Base-by-base conservation (phyloP, 345 rosid genomes). In the Psidium friedrichsthalianum region DNA sequence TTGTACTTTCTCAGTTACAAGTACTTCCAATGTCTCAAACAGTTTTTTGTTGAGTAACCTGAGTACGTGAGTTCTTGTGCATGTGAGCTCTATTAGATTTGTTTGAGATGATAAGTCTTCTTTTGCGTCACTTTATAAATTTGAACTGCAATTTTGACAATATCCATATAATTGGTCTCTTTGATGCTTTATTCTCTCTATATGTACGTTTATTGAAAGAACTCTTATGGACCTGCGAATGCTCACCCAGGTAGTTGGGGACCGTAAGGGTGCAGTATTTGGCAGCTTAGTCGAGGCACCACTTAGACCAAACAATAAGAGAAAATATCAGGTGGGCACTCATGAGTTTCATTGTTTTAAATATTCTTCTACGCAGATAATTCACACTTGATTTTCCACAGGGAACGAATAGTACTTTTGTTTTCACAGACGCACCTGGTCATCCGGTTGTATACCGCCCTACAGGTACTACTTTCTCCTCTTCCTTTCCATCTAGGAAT, bases 231-330 rank as follows among this genome's bases (percentile, higher is more conserved):
- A 36, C 47, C 80, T 69, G 80, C 25, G 20, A 36, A 69, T 87
- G 32, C 85, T 89, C 74, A 89, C 49, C 44, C 88, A 97, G 98
- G 96, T 96, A 83, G 93, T 96, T 90, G 98, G 98, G 86, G 99
- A 97, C 86, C 90, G 87, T 57, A 96, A 94, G 90, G 99, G 98
- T 84, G 96, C 95, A 3, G 98, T 96, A 56, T 95, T 97, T 90
- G 98, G 99, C 88, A 98, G 98, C 87, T 90, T 96, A 89, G 96
- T 97, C 22, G 99, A 97, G 85, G 98, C 98, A 84, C 98, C 99
- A 64, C 90, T 97, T 61, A 92, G 86, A 88, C 95, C 98, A 86
- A 92, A 93, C 85, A 96, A 91, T 87, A 92, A 93, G 86, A 92
- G 88, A 81, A 96, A 90, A 86, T 97, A 97, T 90, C 98, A 97